Conservation (phyloP, 2,329 filamentous ascomycete genomes). For the Helotiales sp. region DNA sequence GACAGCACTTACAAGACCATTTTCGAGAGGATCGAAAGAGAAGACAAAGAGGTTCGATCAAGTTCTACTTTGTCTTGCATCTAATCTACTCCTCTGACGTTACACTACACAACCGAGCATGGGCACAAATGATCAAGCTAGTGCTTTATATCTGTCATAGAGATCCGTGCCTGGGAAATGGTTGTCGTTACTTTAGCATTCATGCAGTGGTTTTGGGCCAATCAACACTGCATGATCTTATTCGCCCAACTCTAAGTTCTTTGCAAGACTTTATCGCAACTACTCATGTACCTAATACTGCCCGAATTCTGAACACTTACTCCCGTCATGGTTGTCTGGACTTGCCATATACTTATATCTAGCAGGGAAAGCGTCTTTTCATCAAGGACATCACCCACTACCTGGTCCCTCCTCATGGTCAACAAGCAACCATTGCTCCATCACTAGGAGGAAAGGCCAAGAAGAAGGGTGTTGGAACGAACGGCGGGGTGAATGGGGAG, state of each 20-base stretch:
- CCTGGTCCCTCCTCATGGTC: slow-evolving; percentile 72
- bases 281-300: not conserved
- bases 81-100: not conserved
- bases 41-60: slow-evolving; percentile 59
- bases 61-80: slow-evolving; percentile 11
- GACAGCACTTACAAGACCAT: slow-evolving; percentile 75
- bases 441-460: slow-evolving; percentile 55
- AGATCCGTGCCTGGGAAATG: no score
- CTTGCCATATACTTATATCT: slow-evolving; percentile 41
- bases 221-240: no score
- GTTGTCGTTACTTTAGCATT: no score
- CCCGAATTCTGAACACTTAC: not conserved
- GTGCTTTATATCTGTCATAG: no score
- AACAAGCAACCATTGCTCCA: slow-evolving; percentile 70
- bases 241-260: not conserved
- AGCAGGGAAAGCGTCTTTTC: slow-evolving; percentile 85
- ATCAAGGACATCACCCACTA: slow-evolving; percentile 99
- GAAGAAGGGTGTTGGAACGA: slow-evolving; percentile 36
- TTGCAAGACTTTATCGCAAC: no score
- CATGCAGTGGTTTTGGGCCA: no score
- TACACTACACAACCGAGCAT: not conserved
- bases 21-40: slow-evolving; percentile 71
- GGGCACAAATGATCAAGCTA: not conserved
- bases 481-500: slow-evolving; percentile 29
- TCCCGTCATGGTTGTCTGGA: not conserved